These are phyloP conservation scores for Penicillium bialowiezense DNA, from an alignment of 495 filamentous ascomycete genomes.

Conservation along the genomic window DNA sequence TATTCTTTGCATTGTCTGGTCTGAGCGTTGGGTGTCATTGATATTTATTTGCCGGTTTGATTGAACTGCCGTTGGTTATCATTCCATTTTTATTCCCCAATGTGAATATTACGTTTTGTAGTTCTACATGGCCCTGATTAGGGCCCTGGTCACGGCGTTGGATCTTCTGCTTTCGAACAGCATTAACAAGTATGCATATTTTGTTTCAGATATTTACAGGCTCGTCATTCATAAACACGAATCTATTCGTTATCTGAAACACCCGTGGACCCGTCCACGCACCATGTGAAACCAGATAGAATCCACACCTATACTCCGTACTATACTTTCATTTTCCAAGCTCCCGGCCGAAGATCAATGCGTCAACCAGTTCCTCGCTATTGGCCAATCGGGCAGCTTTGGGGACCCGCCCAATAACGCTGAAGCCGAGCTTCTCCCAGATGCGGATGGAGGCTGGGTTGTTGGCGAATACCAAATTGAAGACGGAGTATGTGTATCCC, in stretches of 20 bases:
- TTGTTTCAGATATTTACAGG: neutral
- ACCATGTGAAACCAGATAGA: neutral
- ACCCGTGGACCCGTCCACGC: neutral
- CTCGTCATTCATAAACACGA: constrained; percentile 5
- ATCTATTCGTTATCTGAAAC: constrained; percentile 8
- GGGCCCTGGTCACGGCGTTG: neutral
- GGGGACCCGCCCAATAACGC: constrained; percentile 81
- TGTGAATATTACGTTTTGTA: constrained; percentile 24
- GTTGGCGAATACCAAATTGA: constrained; percentile 98
- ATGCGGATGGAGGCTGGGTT: constrained; percentile 91
- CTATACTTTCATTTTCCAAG: constrained; percentile 18
- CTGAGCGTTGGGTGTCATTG: constrained; percentile 28
- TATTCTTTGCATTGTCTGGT: constrained; percentile 29
- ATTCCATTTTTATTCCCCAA: constrained; percentile 8
- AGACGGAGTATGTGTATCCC: constrained; percentile 95
- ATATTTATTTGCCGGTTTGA: constrained; percentile 5
- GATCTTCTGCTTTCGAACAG: neutral
- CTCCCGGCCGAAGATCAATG: constrained; percentile 44
- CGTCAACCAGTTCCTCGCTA: constrained; percentile 44
- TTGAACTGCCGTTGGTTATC: constrained; percentile 2
- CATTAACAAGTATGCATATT: neutral
- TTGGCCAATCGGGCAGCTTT: constrained; percentile 40
- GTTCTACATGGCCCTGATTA: constrained; percentile 9
- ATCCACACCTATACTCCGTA: neutral
- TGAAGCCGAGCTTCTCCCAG: constrained; percentile 95